phyloP scores from a whole-genome alignment of 495 filamentous ascomycete species.

The Tuber indicum region DNA sequence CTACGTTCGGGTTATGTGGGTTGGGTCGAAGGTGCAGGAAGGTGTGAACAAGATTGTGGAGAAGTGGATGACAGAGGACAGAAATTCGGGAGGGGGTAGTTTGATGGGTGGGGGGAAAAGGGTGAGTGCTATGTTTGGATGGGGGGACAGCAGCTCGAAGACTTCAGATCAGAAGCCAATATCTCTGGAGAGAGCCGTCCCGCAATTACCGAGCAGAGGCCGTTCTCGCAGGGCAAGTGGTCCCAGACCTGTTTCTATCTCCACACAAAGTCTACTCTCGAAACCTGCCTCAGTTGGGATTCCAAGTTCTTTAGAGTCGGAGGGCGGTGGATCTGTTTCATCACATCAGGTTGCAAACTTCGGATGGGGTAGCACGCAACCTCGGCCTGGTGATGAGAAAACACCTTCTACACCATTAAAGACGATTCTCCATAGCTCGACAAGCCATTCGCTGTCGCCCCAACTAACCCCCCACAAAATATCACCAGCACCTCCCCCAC shows the following conservation, averaged over 20 bases:
- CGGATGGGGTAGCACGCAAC: constrained; percentile 23
- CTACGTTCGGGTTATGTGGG: constrained; percentile 54
- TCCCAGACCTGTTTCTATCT: background rate
- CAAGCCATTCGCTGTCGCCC: constrained; percentile 15
- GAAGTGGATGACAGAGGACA: constrained; percentile 58
- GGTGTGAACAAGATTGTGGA: constrained; percentile 53
- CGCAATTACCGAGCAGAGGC: background rate
- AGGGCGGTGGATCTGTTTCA: constrained; percentile 9
- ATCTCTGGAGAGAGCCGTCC: background rate
- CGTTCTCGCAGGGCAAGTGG: constrained; percentile 1
- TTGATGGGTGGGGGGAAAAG: constrained; percentile 30
- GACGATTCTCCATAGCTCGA: constrained; percentile 17
- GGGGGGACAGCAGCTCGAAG: constrained; percentile 33
- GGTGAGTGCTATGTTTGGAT: constrained; percentile 40
- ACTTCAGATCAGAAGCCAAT: constrained; percentile 12
- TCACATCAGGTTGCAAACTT: constrained; percentile 26
- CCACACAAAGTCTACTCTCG: constrained; percentile 5
- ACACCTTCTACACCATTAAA: constrained; percentile 18
- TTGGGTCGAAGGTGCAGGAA: constrained; percentile 48
- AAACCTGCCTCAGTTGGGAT: constrained; percentile 19
- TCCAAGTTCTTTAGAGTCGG: constrained; percentile 9
- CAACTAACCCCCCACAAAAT: constrained; percentile 19
- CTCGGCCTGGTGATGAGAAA: constrained; percentile 28
- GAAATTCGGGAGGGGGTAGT: constrained; percentile 33
- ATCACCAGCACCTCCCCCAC: constrained; percentile 26